Percentiles rank a stretch among this genome's conserved stretches.
Evolutionary conservation across 75 land plant species (phyloP).

Genomic region (Azolla pinnata): DNA sequence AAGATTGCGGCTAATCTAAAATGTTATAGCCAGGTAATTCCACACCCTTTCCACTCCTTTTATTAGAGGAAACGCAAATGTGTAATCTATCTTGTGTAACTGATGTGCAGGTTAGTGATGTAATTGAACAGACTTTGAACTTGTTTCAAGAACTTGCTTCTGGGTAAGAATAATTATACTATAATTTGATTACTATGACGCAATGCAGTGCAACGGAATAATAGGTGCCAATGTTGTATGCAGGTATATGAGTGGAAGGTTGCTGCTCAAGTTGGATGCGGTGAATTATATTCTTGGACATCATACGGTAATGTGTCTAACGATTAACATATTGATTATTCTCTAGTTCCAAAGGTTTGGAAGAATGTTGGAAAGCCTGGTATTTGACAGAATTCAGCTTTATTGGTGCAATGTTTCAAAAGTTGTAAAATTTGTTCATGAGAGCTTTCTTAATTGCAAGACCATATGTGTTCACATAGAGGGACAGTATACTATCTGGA

Average conservation of each 20-base stretch:
- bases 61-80: neutral
- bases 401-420: too few relatives aligned
- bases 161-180: conserved; percentile 33
- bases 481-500: too few relatives aligned
- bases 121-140: conserved; percentile 81
- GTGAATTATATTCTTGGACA: conserved; percentile 70
- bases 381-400: too few relatives aligned
- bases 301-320: conserved; percentile 52
- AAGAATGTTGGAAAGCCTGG: too few relatives aligned
- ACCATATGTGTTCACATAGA: too few relatives aligned
- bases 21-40: conserved; percentile 69
- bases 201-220: too few relatives aligned
- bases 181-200: neutral
- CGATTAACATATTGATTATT: neutral
- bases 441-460: too few relatives aligned
- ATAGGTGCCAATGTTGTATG: neutral
- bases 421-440: too few relatives aligned
- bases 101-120: conserved; percentile 62
- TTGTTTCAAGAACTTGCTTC: conserved; percentile 86
- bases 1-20: conserved; percentile 89
- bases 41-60: too few relatives aligned
- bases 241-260: conserved; percentile 90
- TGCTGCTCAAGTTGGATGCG: conserved; percentile 79
- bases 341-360: too few relatives aligned
- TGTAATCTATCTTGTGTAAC: neutral